Evolutionary conservation across 371 early-diverging fungal genomes (phyloP).

Genomic region (Sporodiniella umbellata): DNA sequence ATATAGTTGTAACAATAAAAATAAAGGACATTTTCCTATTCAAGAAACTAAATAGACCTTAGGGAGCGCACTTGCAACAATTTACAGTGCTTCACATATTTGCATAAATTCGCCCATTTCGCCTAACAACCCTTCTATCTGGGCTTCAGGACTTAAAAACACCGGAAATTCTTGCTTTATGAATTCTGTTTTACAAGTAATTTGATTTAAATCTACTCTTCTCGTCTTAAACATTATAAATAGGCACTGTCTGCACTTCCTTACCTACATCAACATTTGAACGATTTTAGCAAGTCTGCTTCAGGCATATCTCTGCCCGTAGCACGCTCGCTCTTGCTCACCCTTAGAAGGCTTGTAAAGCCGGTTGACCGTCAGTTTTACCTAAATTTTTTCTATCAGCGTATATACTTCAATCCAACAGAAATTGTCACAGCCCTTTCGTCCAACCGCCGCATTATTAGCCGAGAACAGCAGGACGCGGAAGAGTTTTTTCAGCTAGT

Average conservation of each 20-base stretch:
- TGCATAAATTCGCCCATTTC: conserved; percentile 12
- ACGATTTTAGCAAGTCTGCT: conserved; percentile 13
- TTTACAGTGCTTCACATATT: conserved; percentile 10
- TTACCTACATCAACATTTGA: conserved; percentile 31
- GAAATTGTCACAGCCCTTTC: conserved; percentile 35
- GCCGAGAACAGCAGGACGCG: conserved; percentile 86
- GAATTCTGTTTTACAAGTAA: conserved; percentile 83
- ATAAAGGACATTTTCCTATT: no score
- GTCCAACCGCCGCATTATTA: conserved; percentile 45
- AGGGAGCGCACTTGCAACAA: conserved; percentile 15
- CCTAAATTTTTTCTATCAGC: conserved; percentile 5
- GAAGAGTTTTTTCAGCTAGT: conserved; percentile 90
- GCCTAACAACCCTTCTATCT: conserved; percentile 8
- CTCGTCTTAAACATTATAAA: not conserved
- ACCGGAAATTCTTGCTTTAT: conserved; percentile 91
- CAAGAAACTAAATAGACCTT: not conserved
- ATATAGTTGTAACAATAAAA: no score
- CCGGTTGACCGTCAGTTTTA: conserved; percentile 10
- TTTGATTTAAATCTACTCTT: not conserved
- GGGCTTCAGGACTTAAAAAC: conserved; percentile 69
- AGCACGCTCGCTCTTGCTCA: conserved; percentile 30
- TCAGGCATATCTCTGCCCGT: conserved; percentile 28
- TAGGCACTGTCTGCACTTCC: conserved; percentile 42
- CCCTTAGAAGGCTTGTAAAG: conserved; percentile 23
- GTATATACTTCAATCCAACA: conserved; percentile 30